phyloP scores from a whole-genome alignment of 768 basidiomycete genomes.

The Pisolithus tinctorius region DNA sequence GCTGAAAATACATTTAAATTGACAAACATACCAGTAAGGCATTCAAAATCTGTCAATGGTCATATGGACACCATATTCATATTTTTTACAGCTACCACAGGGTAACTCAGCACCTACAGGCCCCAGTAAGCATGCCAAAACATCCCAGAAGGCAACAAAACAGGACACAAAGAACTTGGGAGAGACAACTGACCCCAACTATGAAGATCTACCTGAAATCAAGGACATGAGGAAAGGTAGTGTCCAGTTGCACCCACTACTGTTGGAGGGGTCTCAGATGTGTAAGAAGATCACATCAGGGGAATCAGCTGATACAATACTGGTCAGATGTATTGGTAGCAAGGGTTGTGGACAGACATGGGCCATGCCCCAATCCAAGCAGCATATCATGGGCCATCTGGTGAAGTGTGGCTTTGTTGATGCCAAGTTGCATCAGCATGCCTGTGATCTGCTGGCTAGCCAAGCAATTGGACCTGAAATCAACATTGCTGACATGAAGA shows the following conservation, averaged over 20 bases:
- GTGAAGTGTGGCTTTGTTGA: slow-evolving; percentile 1
- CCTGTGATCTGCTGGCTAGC: background rate
- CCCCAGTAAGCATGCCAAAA: too few relatives aligned
- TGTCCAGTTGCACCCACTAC: background rate
- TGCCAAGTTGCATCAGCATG: background rate
- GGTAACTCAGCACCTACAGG: too few relatives aligned
- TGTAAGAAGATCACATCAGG: too few relatives aligned
- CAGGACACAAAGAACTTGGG: slow-evolving; percentile 3
- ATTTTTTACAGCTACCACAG: too few relatives aligned
- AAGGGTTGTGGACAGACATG: slow-evolving; percentile 1
- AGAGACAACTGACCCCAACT: background rate
- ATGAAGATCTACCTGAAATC: slow-evolving; percentile 5
- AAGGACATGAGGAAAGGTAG: background rate
- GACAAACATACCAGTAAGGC: too few relatives aligned
- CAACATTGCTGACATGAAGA: background rate
- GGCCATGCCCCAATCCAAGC: background rate
- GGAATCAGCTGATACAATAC: background rate
- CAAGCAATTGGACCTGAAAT: background rate
- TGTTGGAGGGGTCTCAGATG: background rate
- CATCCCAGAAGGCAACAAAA: too few relatives aligned
- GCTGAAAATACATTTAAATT: too few relatives aligned
- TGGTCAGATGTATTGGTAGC: background rate
- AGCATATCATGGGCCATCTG: slow-evolving; percentile 1
- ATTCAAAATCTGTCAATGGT: too few relatives aligned
- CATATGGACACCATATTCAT: too few relatives aligned